Base-by-base conservation (phyloP, 1,139 yeast species). In the Oligophagozyma castellii region DNA sequence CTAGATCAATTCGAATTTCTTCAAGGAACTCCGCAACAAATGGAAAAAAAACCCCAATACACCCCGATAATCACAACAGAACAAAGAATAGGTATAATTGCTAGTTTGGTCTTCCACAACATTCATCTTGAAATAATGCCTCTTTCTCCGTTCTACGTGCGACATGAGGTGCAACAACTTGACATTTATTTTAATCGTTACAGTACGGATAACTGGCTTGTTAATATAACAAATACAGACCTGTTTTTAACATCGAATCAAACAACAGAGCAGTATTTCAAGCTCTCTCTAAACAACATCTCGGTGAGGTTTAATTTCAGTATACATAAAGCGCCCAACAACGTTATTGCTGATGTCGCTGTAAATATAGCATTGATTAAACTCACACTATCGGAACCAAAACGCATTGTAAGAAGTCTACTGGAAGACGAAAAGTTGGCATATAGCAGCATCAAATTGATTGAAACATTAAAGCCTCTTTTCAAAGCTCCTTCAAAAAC, bases 321-420 rank as follows among this genome's bases (percentile, higher is more conserved):
- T 1, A 29, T 26, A 4, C 31, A 29, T 11, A 14, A 8, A n/a
- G 13, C 16, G 11, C 25, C 31, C 3, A 22, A 35, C 5, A 26
- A 26, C 12, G 22, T 29, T 2, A 22, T 33, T 5, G 28, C 39
- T 5, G 40, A 39, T 23, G 27, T 39, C 4, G 37, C 38, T 4
- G 14, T 45, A 5, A 34, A 45, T 5, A 36, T 43, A 6, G 40
- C 48, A 5, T 30, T 45, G 16, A 34, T 40, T 6, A 50, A 50
- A 27, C 16, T 47, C 23, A 47, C 51, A 2, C 30, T 46, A 19
- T 43, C 46, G 7, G 55, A 48, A 19, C 52, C 53, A 3, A 43
- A 42, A 18, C 36, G 42, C 22, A 31, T 46, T 16, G 15, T 44
- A 5, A 31, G 35, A 6, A 40, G 46, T 29, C 37, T 44, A 20